These are phyloP conservation scores for Aureobasidium zeae DNA, from an alignment of 2,329 filamentous ascomycete genomes.

Conservation along the genomic window DNA sequence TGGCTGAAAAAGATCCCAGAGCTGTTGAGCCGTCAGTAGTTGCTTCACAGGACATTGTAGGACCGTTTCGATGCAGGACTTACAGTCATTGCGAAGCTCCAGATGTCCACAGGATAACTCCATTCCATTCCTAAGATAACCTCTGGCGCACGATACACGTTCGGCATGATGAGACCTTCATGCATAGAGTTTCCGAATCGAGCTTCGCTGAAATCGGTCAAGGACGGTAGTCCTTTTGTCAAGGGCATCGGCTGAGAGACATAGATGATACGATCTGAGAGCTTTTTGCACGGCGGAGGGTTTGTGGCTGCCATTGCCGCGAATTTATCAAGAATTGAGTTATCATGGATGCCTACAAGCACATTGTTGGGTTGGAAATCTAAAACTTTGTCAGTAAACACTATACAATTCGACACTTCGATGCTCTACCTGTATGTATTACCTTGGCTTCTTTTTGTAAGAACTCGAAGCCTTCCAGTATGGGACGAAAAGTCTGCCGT, in stretches of 20 bases:
- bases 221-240: slow-evolving; percentile 20
- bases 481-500: not conserved
- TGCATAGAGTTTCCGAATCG: slow-evolving; percentile 24
- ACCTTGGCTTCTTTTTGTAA: slow-evolving; percentile 22
- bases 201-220: slow-evolving; percentile 34
- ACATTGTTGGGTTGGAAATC: slow-evolving; percentile 26
- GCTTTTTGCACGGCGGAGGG: slow-evolving; percentile 23
- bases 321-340: slow-evolving; percentile 15
- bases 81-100: slow-evolving; percentile 32
- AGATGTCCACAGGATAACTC: slow-evolving; percentile 32
- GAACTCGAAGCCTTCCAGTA: slow-evolving; percentile 25
- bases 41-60: not conserved
- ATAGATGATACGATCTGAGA: slow-evolving; percentile 25
- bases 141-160: slow-evolving; percentile 32
- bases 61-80: slow-evolving; percentile 17
- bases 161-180: slow-evolving; percentile 23
- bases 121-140: slow-evolving; percentile 30
- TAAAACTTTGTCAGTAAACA: slow-evolving; percentile 13
- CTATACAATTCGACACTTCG: not conserved
- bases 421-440: slow-evolving; percentile 25
- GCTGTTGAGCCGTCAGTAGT: slow-evolving; percentile 19
- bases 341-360: slow-evolving; percentile 20
- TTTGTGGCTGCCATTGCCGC: not conserved
- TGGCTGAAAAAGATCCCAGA: slow-evolving; percentile 32
- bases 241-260: slow-evolving; percentile 23